Evolutionary conservation across 768 basidiomycete species (phyloP).

Genomic region (Xanthoconium purpureum): DNA sequence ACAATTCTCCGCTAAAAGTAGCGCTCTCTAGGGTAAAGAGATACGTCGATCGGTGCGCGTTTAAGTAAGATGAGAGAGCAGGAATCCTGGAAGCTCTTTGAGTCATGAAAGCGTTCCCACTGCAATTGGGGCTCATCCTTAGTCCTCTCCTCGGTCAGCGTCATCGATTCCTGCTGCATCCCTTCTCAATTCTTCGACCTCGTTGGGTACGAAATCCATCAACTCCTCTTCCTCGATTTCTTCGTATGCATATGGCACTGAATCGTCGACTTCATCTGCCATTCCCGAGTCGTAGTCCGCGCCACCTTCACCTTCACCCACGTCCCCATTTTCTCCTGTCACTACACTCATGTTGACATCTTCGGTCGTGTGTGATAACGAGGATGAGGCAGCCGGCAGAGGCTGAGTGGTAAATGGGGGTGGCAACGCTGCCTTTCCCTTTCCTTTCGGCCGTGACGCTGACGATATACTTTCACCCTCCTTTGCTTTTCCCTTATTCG

Average conservation of each 20-base stretch:
- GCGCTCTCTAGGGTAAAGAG: background rate
- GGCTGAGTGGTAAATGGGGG: conserved; percentile 32
- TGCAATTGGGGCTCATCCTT: conserved; percentile 4
- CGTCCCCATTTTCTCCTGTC: conserved; percentile 27
- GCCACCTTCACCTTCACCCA: conserved; percentile 35
- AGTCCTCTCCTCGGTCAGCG: conserved; percentile 10
- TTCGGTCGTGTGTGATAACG: conserved; percentile 24
- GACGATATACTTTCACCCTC: conserved; percentile 33
- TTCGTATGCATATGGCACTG: conserved; percentile 27
- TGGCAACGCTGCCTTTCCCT: conserved; percentile 31
- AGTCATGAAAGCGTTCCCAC: background rate
- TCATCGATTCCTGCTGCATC: conserved; percentile 41
- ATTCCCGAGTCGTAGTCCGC: conserved; percentile 25
- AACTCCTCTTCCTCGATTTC: conserved; percentile 42
- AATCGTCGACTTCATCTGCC: conserved; percentile 24
- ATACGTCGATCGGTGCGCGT: background rate
- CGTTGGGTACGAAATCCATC: conserved; percentile 42
- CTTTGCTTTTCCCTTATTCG: conserved; percentile 29
- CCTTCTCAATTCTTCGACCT: conserved; percentile 40
- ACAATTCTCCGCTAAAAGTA: background rate
- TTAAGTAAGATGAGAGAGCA: background rate
- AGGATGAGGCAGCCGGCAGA: conserved; percentile 27
- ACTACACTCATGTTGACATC: conserved; percentile 24
- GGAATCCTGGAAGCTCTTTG: background rate
- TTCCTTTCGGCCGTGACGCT: conserved; percentile 24